Evolutionary conservation across 1,139 yeast species (phyloP).

Genomic region (Geotrichum klebahnii): DNA sequence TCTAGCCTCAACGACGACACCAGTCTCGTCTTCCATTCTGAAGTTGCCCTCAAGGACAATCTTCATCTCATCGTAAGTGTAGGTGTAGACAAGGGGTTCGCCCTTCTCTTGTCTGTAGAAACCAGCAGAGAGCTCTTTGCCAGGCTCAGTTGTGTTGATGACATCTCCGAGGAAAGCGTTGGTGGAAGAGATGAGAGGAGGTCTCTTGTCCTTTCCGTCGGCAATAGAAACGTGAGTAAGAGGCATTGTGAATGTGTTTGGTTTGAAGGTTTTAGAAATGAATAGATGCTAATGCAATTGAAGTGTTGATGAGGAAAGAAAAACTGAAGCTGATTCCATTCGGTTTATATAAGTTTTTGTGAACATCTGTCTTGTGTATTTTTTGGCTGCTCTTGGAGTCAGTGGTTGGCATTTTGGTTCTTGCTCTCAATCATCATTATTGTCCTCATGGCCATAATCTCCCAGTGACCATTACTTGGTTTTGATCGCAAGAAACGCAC

Average conservation of each 20-base stretch:
- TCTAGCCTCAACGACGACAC: conserved; percentile 51
- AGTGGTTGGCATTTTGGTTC: no score
- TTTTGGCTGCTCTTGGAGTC: no score
- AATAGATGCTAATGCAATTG: neutral
- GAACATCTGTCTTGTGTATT: no score
- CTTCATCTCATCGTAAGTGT: conserved; percentile 69
- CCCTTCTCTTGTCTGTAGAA: conserved; percentile 66
- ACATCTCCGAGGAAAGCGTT: conserved; percentile 65
- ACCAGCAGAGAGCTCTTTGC: conserved; percentile 58
- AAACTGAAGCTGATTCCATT: no score
- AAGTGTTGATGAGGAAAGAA: no score
- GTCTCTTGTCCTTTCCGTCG: conserved; percentile 52
- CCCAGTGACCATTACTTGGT: no score
- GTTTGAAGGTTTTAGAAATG: neutral
- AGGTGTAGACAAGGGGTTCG: conserved; percentile 59
- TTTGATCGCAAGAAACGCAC: no score
- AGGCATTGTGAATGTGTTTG: conserved; percentile 47
- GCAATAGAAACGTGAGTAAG: conserved; percentile 48
- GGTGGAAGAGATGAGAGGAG: conserved; percentile 55
- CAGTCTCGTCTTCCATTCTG: conserved; percentile 58
- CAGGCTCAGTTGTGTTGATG: conserved; percentile 55
- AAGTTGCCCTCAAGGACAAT: conserved; percentile 63
- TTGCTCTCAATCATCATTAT: no score
- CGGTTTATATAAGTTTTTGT: no score
- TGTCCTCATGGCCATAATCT: no score